phyloP scores from a whole-genome alignment of 2,329 filamentous ascomycete genomes.

The Gremmenia infestans region DNA sequence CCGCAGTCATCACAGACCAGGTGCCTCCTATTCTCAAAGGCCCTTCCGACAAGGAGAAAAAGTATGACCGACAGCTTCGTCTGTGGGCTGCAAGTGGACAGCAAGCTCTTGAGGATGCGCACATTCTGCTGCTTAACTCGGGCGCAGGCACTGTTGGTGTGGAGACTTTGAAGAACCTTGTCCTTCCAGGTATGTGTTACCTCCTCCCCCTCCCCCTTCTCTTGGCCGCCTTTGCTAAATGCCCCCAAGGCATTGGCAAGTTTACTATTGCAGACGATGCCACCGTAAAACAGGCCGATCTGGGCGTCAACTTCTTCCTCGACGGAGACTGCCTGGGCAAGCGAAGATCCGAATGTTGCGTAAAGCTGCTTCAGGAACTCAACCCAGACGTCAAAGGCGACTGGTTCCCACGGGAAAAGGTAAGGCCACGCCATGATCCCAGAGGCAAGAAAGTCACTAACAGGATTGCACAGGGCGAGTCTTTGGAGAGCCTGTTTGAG shows the following conservation, averaged over 20 bases:
- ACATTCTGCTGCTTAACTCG: slow-evolving; percentile 86
- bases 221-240: slow-evolving; percentile 6
- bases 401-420: slow-evolving; percentile 53
- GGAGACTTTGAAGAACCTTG: slow-evolving; percentile 94
- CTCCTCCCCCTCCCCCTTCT: neutral
- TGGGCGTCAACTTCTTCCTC: slow-evolving; percentile 96
- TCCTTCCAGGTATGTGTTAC: slow-evolving; percentile 63
- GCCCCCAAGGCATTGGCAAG: slow-evolving; percentile 67
- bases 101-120: slow-evolving; percentile 80
- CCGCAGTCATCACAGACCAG: slow-evolving; percentile 23
- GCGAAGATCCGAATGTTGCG: slow-evolving; percentile 72
- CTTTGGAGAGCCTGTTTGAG: slow-evolving; percentile 30
- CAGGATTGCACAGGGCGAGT: slow-evolving; percentile 11
- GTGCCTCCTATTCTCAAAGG: slow-evolving; percentile 43
- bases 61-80: slow-evolving; percentile 92
- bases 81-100: slow-evolving; percentile 94
- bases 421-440: slow-evolving; percentile 15
- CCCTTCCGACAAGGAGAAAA: slow-evolving; percentile 60
- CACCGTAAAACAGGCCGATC: slow-evolving; percentile 70
- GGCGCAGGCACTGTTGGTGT: slow-evolving; percentile 82
- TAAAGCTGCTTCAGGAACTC: slow-evolving; percentile 73
- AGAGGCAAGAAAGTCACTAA: slow-evolving; percentile 6
- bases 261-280: slow-evolving; percentile 87
- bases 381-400: slow-evolving; percentile 87
- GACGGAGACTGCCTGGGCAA: slow-evolving; percentile 73